phyloP scores from a whole-genome alignment of 2,329 filamentous ascomycete species.

The Pyrenochaeta sp. region DNA sequence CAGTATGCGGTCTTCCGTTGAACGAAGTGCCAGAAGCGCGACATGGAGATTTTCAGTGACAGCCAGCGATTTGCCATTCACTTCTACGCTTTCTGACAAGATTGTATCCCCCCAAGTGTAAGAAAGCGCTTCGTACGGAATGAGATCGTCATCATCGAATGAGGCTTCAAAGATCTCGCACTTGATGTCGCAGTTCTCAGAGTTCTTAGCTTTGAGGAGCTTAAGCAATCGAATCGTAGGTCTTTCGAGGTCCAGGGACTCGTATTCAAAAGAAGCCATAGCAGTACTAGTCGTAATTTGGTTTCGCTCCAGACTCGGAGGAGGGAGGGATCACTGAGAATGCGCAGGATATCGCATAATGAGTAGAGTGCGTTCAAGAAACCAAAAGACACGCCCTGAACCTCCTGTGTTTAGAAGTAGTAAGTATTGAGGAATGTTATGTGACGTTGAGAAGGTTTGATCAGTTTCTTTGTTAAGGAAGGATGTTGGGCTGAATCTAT shows the following conservation, averaged over 20 bases:
- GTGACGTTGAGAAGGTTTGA: too few relatives aligned
- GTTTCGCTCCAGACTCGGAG: too few relatives aligned
- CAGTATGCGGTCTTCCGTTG: background rate
- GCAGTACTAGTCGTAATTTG: too few relatives aligned
- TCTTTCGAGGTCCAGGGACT: slow-evolving; percentile 16
- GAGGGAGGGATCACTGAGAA: too few relatives aligned
- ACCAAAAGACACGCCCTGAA: too few relatives aligned
- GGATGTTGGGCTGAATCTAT: too few relatives aligned
- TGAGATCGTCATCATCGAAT: background rate
- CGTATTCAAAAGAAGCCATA: slow-evolving; percentile 14
- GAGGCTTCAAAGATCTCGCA: background rate
- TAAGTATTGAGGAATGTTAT: too few relatives aligned
- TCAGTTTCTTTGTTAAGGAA: too few relatives aligned
- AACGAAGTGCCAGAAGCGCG: slow-evolving; percentile 14
- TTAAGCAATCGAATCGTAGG: slow-evolving; percentile 19
- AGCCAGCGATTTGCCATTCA: slow-evolving; percentile 7
- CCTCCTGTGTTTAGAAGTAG: too few relatives aligned
- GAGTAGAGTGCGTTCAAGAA: too few relatives aligned
- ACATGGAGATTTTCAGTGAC: slow-evolving; percentile 16
- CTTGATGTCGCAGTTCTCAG: background rate
- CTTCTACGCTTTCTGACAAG: slow-evolving; percentile 2
- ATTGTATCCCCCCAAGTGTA: background rate
- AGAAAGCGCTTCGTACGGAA: background rate
- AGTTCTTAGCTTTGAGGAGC: slow-evolving; percentile 7
- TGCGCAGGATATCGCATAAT: too few relatives aligned